phyloP scores from a whole-genome alignment of 2,329 filamentous ascomycete genomes.

The Phoma sp. region DNA sequence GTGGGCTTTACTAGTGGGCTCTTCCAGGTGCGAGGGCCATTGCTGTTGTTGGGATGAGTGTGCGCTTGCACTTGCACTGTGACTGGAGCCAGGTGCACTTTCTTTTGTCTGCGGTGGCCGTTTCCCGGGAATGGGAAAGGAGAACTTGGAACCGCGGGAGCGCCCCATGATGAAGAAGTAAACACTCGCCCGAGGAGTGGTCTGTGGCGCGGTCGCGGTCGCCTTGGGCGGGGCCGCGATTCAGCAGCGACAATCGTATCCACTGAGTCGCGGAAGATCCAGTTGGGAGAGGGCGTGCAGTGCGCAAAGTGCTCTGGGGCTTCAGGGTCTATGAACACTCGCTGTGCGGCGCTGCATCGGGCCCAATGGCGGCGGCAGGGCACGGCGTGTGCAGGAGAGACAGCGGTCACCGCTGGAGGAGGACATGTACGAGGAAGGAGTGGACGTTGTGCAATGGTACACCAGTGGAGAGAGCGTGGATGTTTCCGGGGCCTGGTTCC shows the following conservation, averaged over 20 bases:
- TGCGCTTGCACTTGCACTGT: constrained; percentile 13
- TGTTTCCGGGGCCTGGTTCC: constrained; percentile 1
- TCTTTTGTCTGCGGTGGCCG: constrained; percentile 29
- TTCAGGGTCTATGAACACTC: constrained; percentile 8
- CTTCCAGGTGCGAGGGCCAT: constrained; percentile 33
- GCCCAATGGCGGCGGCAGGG: constrained; percentile 16
- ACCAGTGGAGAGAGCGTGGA: constrained; percentile 6
- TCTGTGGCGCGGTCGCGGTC: constrained; percentile 28
- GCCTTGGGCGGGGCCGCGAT: constrained; percentile 29
- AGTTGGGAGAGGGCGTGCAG: background rate
- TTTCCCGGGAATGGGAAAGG: constrained; percentile 46
- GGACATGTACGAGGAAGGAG: constrained; percentile 16
- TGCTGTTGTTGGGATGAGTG: constrained; percentile 11
- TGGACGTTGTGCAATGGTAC: constrained; percentile 8
- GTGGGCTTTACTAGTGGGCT: constrained; percentile 45
- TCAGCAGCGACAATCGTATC: constrained; percentile 29
- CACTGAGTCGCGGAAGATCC: constrained; percentile 32
- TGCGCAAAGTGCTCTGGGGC: background rate
- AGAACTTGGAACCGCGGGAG: constrained; percentile 38
- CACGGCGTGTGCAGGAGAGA: constrained; percentile 1
- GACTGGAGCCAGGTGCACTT: constrained; percentile 17
- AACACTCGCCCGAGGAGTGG: constrained; percentile 5
- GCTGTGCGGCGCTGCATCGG: constrained; percentile 14
- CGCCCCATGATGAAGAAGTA: constrained; percentile 33
- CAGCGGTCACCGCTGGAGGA: constrained; percentile 21